Evolutionary conservation across 495 filamentous ascomycete genomes (phyloP).

Genomic region (Penicillium bialowiezense): DNA sequence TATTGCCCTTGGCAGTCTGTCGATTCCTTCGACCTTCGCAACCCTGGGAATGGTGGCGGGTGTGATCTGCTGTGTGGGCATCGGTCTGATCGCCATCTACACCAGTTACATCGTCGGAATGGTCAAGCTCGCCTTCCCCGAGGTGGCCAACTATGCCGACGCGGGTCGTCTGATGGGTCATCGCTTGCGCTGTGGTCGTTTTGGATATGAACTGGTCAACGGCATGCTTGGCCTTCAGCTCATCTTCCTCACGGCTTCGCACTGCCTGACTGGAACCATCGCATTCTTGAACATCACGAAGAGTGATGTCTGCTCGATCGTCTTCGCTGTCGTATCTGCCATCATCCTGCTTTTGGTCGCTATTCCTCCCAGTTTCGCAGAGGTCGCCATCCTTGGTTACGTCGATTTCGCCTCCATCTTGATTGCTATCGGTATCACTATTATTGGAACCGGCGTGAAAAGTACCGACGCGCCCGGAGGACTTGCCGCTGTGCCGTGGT

Average conservation of each 20-base stretch:
- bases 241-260: conserved; percentile 67
- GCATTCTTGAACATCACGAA: conserved; percentile 61
- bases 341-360: conserved; percentile 59
- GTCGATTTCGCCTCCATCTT: conserved; percentile 64
- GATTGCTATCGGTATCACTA: conserved; percentile 63
- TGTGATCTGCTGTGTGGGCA: conserved; percentile 49
- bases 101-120: conserved; percentile 70
- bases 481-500: conserved; percentile 34
- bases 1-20: conserved; percentile 61
- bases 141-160: conserved; percentile 65
- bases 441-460: conserved; percentile 59
- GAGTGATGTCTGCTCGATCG: conserved; percentile 58
- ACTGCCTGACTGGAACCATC: conserved; percentile 69
- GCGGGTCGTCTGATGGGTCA: conserved; percentile 55
- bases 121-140: conserved; percentile 63
- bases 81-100: conserved; percentile 68
- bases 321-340: conserved; percentile 61
- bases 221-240: conserved; percentile 59
- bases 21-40: conserved; percentile 57
- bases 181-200: conserved; percentile 44
- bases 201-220: conserved; percentile 62
- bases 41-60: conserved; percentile 59
- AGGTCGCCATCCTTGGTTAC: conserved; percentile 59
- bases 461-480: conserved; percentile 32
- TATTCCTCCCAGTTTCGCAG: conserved; percentile 53